These are phyloP conservation scores for Kodamaea ohmeri DNA, from an alignment of 1,139 yeast genomes.

Conservation along the genomic window DNA sequence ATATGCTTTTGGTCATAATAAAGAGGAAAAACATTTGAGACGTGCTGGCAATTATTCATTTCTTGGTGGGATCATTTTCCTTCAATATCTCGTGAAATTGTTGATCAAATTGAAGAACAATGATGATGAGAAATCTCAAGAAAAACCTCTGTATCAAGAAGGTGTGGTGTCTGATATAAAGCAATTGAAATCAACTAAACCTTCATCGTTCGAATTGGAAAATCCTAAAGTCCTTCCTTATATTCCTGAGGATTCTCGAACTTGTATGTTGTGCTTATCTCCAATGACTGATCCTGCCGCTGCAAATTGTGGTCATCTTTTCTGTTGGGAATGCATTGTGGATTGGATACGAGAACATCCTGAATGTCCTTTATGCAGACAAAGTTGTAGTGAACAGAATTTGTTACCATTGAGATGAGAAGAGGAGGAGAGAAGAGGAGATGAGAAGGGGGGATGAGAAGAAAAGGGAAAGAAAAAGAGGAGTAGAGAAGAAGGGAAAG, in stretches of 20 bases:
- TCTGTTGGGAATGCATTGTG: constrained; percentile 87
- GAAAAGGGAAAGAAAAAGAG: neutral
- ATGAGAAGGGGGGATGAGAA: neutral
- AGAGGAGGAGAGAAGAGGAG: neutral
- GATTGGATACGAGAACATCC: constrained; percentile 89
- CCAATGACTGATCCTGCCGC: constrained; percentile 80
- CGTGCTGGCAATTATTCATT: constrained; percentile 67
- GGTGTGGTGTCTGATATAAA: constrained; percentile 11
- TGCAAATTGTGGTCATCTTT: constrained; percentile 88
- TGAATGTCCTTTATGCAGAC: constrained; percentile 92
- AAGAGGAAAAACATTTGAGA: constrained; percentile 43
- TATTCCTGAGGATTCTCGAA: constrained; percentile 66
- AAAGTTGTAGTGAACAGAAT: constrained; percentile 68
- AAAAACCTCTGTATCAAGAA: constrained; percentile 5
- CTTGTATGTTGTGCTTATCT: constrained; percentile 81
- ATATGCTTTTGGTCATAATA: constrained; percentile 68
- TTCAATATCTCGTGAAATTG: constrained; percentile 55
- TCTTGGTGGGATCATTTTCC: constrained; percentile 65
- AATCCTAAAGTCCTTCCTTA: constrained; percentile 61
- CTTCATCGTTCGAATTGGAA: constrained; percentile 44
- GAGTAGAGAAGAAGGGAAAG: neutral
- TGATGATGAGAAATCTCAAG: constrained; percentile 18
- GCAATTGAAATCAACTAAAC: constrained; percentile 11
- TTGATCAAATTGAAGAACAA: constrained; percentile 33
- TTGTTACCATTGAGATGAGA: constrained; percentile 58